phyloP scores from a whole-genome alignment of 1,284 basidiomycete species.

The Cutaneotrichosporon dermatis region DNA sequence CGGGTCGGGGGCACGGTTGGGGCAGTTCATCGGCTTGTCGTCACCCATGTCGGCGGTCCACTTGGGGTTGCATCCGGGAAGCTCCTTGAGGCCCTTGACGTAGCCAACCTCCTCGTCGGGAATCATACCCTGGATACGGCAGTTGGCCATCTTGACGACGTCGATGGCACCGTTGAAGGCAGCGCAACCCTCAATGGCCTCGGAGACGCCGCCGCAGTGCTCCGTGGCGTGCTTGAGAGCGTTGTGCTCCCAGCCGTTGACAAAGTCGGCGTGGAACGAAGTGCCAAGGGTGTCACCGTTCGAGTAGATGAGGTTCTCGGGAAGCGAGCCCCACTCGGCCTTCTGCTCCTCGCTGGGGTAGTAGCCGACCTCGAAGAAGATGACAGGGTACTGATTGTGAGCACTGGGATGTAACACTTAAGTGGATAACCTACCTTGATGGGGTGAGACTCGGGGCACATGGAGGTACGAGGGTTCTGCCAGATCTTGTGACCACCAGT shows the following conservation, averaged over 20 bases:
- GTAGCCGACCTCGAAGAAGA: constrained; percentile 48
- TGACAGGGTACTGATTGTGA: constrained; percentile 19
- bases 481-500: background rate
- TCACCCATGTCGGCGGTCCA: constrained; percentile 10
- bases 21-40: constrained; percentile 11
- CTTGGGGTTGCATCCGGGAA: constrained; percentile 16
- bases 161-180: background rate
- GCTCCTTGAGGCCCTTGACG: constrained; percentile 5
- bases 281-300: constrained; percentile 49
- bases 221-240: constrained; percentile 44
- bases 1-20: constrained; percentile 3
- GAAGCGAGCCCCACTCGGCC: constrained; percentile 2
- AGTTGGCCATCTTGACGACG: background rate
- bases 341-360: constrained; percentile 1
- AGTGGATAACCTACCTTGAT: constrained; percentile 8
- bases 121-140: constrained; percentile 12
- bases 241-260: constrained; percentile 46
- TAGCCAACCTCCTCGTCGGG: constrained; percentile 16
- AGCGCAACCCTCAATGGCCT: background rate
- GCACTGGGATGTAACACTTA: background rate
- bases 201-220: constrained; percentile 28
- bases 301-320: constrained; percentile 18
- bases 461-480: background rate
- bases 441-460: constrained; percentile 46
- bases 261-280: constrained; percentile 48